Conservation (phyloP, 2,329 filamentous ascomycete genomes). For the Arthrobotrys sinensis region DNA sequence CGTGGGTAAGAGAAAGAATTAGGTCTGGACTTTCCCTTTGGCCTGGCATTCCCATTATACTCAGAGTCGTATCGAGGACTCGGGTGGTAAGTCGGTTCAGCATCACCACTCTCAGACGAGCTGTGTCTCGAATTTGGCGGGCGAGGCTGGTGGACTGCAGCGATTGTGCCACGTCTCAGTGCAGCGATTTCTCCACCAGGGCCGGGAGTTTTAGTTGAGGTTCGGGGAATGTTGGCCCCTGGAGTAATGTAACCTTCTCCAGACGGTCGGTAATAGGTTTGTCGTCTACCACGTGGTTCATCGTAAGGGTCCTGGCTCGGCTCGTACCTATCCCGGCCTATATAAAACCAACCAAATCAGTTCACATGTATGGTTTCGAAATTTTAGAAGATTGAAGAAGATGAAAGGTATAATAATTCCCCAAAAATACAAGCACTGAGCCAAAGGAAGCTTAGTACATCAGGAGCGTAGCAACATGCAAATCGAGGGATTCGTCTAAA, state of each 20-base stretch:
- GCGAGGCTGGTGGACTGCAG: constrained; percentile 41
- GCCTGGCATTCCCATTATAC: constrained; percentile 28
- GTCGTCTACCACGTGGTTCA: constrained; percentile 35
- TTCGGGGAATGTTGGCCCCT: constrained; percentile 33
- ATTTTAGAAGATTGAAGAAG: constrained; percentile 7
- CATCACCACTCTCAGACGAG: constrained; percentile 55
- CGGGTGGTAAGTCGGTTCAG: constrained; percentile 33
- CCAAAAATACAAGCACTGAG: constrained; percentile 5
- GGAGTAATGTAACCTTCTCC: constrained; percentile 45
- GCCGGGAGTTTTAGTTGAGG: constrained; percentile 46
- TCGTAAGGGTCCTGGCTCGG: constrained; percentile 12
- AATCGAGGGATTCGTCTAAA: constrained; percentile 60
- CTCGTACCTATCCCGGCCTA: constrained; percentile 40
- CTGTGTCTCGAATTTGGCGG: constrained; percentile 56
- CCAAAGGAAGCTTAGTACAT: constrained; percentile 33
- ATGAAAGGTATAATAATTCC: constrained; percentile 1
- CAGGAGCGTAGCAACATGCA: constrained; percentile 56
- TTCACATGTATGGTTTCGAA: constrained; percentile 60
- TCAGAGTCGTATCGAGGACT: constrained; percentile 36
- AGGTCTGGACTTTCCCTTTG: constrained; percentile 45
- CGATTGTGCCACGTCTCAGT: constrained; percentile 1
- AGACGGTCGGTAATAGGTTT: constrained; percentile 41
- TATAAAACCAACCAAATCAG: constrained; percentile 50
- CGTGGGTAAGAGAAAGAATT: constrained; percentile 53
- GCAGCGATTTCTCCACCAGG: constrained; percentile 40